phyloP scores from a whole-genome alignment of 139 green algal species.

The Chlorella vulgaris region DNA sequence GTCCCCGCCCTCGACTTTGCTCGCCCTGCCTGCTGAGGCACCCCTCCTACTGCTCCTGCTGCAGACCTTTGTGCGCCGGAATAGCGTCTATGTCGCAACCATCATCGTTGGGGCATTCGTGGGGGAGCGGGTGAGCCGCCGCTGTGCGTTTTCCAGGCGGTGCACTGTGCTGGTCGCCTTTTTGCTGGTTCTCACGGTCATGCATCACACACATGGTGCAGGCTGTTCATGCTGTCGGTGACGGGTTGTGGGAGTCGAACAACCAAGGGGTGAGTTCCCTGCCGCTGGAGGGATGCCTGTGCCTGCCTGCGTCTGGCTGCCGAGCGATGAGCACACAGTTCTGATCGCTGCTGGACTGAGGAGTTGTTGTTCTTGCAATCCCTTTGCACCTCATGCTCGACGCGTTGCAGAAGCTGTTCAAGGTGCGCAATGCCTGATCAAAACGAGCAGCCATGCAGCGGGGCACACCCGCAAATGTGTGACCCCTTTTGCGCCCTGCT shows the following conservation, averaged over 20 bases:
- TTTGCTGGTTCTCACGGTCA: no score
- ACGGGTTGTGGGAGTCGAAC: conserved; percentile 52
- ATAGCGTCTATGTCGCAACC: conserved; percentile 48
- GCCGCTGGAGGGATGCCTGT: no score
- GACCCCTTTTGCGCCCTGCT: no score
- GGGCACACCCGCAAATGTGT: no score
- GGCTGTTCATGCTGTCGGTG: conserved; percentile 22
- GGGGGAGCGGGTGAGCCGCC: conserved; percentile 42
- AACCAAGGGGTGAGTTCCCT: conserved; percentile 42
- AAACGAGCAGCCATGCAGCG: no score
- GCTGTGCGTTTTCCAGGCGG: no score
- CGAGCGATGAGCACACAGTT: neutral
- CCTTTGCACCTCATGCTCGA: no score
- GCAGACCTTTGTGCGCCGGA: conserved; percentile 49
- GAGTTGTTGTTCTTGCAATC: neutral
- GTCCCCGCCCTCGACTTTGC: neutral
- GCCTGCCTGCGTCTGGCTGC: no score
- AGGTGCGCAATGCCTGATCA: no score
- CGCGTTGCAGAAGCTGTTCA: conserved; percentile 45
- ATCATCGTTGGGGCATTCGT: conserved; percentile 46
- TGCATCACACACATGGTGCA: conserved; percentile 28
- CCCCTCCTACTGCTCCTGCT: neutral
- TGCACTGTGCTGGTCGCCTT: neutral
- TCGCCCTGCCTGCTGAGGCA: neutral
- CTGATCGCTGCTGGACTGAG: no score